phyloP scores from a whole-genome alignment of 768 basidiomycete species.

The Zangia roseola region DNA sequence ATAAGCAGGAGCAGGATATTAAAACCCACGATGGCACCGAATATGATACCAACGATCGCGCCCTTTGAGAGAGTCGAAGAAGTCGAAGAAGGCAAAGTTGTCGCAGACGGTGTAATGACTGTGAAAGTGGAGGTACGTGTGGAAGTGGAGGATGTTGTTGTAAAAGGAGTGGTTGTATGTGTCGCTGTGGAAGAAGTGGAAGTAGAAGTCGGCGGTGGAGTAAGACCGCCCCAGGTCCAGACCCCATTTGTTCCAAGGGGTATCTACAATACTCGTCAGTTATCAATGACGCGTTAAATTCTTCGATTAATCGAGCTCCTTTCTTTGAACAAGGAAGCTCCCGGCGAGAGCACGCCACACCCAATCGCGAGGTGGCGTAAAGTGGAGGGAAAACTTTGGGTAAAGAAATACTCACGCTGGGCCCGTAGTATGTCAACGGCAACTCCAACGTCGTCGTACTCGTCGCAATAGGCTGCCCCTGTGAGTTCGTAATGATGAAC shows the following conservation, averaged over 20 bases:
- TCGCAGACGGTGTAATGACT: constrained; percentile 26
- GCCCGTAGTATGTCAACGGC: constrained; percentile 80
- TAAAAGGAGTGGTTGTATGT: constrained; percentile 29
- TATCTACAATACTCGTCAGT: constrained; percentile 47
- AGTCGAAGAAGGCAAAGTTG: constrained; percentile 23
- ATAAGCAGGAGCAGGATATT: constrained; percentile 53
- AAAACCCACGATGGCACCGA: constrained; percentile 54
- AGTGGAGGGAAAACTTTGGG: not conserved
- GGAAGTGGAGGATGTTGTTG: constrained; percentile 27
- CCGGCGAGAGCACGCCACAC: not conserved
- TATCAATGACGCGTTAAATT: constrained; percentile 11
- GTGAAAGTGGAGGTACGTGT: constrained; percentile 27
- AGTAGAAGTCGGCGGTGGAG: constrained; percentile 52
- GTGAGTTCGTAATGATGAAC: constrained; percentile 50
- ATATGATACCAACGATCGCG: constrained; percentile 35
- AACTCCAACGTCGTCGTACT: constrained; percentile 58
- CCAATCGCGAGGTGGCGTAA: not conserved
- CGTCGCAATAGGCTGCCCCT: constrained; percentile 55
- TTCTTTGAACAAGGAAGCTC: not conserved
- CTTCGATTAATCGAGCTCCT: not conserved
- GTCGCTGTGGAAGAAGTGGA: constrained; percentile 25
- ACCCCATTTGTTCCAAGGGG: constrained; percentile 60
- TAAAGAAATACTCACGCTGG: constrained; percentile 57
- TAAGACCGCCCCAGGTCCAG: constrained; percentile 76
- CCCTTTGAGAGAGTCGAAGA: constrained; percentile 33